These are phyloP conservation scores for Nicotiana rustica DNA, from an alignment of 305 asterid species.

Conservation along the genomic window DNA sequence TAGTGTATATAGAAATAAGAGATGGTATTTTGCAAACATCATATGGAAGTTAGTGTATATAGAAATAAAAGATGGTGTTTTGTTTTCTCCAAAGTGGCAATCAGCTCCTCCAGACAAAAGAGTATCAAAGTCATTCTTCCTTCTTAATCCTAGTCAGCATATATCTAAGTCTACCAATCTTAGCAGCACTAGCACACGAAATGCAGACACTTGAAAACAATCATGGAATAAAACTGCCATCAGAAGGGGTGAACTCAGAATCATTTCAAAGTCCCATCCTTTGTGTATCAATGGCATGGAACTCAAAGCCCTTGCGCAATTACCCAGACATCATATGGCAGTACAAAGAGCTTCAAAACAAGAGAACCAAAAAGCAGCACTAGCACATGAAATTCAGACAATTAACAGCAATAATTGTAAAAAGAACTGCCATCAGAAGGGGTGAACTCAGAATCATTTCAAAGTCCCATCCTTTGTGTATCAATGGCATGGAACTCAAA, in stretches of 20 bases:
- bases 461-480: conserved; percentile 24
- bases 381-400: background rate
- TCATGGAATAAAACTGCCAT: conserved; percentile 1
- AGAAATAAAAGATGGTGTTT: background rate
- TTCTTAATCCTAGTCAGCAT: background rate
- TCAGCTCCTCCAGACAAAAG: background rate
- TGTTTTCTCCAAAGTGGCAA: background rate
- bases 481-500: conserved; percentile 30
- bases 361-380: conserved; percentile 5
- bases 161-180: background rate
- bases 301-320: conserved; percentile 34
- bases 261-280: conserved; percentile 30
- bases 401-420: too few relatives aligned
- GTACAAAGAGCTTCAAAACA: background rate
- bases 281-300: conserved; percentile 14
- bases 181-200: conserved; percentile 6
- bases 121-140: too few relatives aligned
- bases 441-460: conserved; percentile 15
- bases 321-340: conserved; percentile 30
- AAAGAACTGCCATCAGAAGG: conserved; percentile 30
- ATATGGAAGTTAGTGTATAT: background rate
- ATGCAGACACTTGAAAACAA: background rate
- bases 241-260: conserved; percentile 15
- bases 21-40: background rate
- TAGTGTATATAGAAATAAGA: background rate